phyloP scores from a whole-genome alignment of 139 green algal genomes.

The Eudorina sp. region DNA sequence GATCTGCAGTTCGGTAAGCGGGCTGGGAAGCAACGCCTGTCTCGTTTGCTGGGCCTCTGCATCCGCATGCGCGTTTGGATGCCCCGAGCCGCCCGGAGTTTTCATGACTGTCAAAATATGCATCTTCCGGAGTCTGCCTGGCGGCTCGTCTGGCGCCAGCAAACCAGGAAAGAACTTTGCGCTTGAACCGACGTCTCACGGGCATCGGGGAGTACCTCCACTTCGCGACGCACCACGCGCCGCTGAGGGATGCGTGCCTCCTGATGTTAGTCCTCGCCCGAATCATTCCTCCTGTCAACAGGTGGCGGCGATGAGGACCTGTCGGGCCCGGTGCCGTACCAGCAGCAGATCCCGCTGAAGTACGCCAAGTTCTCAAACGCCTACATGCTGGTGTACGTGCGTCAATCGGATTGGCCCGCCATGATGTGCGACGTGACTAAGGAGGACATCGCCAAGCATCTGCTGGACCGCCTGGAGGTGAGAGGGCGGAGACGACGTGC shows the following conservation, averaged over 20 bases:
- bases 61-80: too few species aligned
- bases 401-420: conserved; percentile 85
- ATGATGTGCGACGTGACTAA: conserved; percentile 86
- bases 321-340: neutral
- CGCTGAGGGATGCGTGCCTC: too few species aligned
- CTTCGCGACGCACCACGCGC: too few species aligned
- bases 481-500: neutral
- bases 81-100: too few species aligned
- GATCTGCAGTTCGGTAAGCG: conserved; percentile 93
- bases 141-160: neutral
- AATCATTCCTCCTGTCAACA: neutral
- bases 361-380: conserved; percentile 86
- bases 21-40: too few species aligned
- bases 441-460: conserved; percentile 87
- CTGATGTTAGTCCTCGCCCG: too few species aligned
- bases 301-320: conserved; percentile 27
- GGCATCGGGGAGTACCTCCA: too few species aligned
- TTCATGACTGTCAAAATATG: too few species aligned
- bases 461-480: conserved; percentile 78
- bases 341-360: conserved; percentile 35
- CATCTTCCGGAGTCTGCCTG: too few species aligned
- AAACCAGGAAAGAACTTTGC: neutral
- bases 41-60: too few species aligned
- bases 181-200: too few species aligned
- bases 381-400: conserved; percentile 99